These are phyloP conservation scores for Colletotrichum brevisporum DNA, from an alignment of 2,329 filamentous ascomycete species.

Conservation along the genomic window DNA sequence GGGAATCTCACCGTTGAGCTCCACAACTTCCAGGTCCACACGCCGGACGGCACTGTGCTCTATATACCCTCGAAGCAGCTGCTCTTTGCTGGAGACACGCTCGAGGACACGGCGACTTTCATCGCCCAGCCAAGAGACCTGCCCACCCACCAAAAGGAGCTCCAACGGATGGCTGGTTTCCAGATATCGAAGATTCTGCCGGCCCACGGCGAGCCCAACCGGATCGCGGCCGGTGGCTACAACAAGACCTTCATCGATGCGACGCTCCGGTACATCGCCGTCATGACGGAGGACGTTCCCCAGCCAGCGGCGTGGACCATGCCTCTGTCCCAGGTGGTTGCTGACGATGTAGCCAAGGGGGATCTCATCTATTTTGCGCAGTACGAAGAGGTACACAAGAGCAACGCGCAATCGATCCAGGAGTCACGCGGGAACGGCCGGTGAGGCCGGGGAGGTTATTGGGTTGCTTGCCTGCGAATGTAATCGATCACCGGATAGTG, in stretches of 20 bases:
- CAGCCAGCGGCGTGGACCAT: slow-evolving; percentile 31
- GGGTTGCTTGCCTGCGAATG: not conserved
- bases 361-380: slow-evolving; percentile 38
- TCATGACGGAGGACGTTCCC: slow-evolving; percentile 36
- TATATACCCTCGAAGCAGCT: slow-evolving; percentile 37
- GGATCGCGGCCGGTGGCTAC: slow-evolving; percentile 32
- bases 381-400: slow-evolving; percentile 38
- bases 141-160: slow-evolving; percentile 29
- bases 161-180: slow-evolving; percentile 25
- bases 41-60: slow-evolving; percentile 31
- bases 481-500: not conserved
- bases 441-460: not conserved
- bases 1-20: slow-evolving; percentile 32
- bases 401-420: slow-evolving; percentile 30
- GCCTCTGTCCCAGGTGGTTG: slow-evolving; percentile 34
- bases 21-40: slow-evolving; percentile 36
- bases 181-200: slow-evolving; percentile 36
- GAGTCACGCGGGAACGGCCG: slow-evolving; percentile 13
- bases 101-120: slow-evolving; percentile 38
- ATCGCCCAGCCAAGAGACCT: slow-evolving; percentile 30
- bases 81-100: slow-evolving; percentile 34
- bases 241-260: slow-evolving; percentile 37
- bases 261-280: slow-evolving; percentile 31
- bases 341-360: slow-evolving; percentile 26
- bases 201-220: slow-evolving; percentile 30